Evolutionary conservation across 768 basidiomycete genomes (phyloP).

Genomic region (Rossbeevera mucosa): DNA sequence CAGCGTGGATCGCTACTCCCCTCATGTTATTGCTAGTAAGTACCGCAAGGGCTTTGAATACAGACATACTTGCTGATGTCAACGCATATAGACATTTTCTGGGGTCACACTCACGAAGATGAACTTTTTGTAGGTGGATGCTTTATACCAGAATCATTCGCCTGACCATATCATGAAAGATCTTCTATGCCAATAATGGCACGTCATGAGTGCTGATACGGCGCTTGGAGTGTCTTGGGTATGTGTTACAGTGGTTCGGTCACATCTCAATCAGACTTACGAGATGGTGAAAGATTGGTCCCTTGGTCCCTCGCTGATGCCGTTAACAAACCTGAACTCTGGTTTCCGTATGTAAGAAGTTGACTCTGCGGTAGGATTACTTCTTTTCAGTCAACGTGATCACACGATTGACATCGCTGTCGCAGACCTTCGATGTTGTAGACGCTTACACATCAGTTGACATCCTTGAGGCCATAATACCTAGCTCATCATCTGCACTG

Average conservation of each 20-base stretch:
- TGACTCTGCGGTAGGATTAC: conserved; percentile 27
- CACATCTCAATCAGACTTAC: neutral
- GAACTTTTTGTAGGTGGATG: conserved; percentile 44
- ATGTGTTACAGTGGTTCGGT: neutral
- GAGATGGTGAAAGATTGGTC: conserved; percentile 22
- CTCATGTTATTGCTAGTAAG: conserved; percentile 42
- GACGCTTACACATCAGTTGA: conserved; percentile 63
- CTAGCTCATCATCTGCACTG: too few relatives aligned
- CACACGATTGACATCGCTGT: neutral
- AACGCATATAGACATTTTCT: conserved; percentile 51
- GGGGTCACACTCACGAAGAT: conserved; percentile 69
- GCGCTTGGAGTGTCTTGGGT: conserved; percentile 50
- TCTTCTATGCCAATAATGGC: conserved; percentile 66
- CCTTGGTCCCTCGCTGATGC: conserved; percentile 58
- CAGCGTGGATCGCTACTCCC: conserved; percentile 42
- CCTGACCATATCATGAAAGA: conserved; percentile 32
- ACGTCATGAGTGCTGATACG: conserved; percentile 50
- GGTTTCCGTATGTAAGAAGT: conserved; percentile 26
- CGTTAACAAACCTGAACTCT: conserved; percentile 55
- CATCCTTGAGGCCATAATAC: too few relatives aligned
- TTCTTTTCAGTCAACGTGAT: neutral
- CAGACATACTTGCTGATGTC: neutral
- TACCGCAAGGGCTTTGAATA: neutral
- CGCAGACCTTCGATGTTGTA: conserved; percentile 65
- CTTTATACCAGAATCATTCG: neutral